Evolutionary conservation across 306 rosid genomes (phyloP).

Genomic region (Macrotyloma uniflorum): DNA sequence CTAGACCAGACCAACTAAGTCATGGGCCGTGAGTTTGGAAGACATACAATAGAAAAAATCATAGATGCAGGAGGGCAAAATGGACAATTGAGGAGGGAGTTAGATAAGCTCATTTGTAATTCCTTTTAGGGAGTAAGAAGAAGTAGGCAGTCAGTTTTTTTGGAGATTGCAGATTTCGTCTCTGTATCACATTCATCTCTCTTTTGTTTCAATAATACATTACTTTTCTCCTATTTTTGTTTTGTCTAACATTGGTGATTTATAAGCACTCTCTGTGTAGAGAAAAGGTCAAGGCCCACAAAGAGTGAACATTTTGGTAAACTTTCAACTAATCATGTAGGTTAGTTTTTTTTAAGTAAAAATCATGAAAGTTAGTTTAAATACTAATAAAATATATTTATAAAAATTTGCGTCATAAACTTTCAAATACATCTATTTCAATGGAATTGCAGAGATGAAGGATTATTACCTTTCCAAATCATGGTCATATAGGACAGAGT

Average conservation of each 20-base stretch:
- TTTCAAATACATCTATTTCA: constrained; percentile 19
- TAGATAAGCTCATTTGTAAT: not conserved
- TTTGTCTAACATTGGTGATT: not conserved
- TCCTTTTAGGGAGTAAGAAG: not conserved
- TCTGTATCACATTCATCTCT: not conserved
- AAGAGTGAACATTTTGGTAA: constrained; percentile 1
- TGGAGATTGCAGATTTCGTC: not conserved
- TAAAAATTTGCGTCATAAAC: constrained; percentile 17
- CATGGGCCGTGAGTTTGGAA: not conserved
- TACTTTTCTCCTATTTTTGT: not conserved
- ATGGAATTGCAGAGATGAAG: not conserved
- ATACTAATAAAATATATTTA: not conserved
- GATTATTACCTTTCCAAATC: constrained; percentile 80
- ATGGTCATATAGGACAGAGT: constrained; percentile 91
- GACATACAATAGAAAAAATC: not conserved
- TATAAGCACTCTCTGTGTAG: not conserved
- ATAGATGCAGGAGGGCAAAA: not conserved
- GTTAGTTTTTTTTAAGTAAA: not conserved
- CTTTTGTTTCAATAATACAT: not conserved
- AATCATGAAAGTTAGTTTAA: not conserved
- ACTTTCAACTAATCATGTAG: not conserved
- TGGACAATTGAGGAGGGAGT: not conserved
- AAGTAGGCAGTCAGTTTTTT: not conserved
- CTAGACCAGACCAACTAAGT: not conserved
- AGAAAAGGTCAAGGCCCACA: not conserved